Conservation (phyloP, 2,329 filamentous ascomycete genomes). For the Volutella citrinella region DNA sequence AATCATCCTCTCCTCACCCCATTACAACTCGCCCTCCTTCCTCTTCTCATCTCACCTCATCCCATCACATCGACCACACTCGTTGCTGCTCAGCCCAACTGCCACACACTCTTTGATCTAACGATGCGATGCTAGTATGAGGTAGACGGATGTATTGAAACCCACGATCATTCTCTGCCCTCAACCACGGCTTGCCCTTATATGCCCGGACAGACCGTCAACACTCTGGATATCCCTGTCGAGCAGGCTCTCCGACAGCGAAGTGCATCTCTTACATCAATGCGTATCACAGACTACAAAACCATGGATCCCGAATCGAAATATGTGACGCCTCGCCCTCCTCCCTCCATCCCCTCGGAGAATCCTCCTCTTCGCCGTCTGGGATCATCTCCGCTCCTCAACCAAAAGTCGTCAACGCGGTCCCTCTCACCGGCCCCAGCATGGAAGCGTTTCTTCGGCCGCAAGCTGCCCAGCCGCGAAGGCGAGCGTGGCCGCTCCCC, state of each 20-base stretch:
- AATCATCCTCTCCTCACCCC: neutral
- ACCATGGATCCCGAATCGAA: conserved; percentile 79
- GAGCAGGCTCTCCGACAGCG: conserved; percentile 60
- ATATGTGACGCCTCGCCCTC: conserved; percentile 66
- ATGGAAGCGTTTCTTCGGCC: conserved; percentile 51
- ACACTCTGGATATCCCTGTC: conserved; percentile 76
- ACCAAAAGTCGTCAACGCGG: conserved; percentile 40
- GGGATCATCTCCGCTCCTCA: conserved; percentile 29
- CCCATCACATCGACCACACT: conserved; percentile 2
- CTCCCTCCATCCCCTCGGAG: conserved; percentile 34
- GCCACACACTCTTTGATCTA: conserved; percentile 8
- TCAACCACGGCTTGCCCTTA: conserved; percentile 79
- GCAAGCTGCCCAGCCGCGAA: conserved; percentile 36
- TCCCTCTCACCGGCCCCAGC: conserved; percentile 48
- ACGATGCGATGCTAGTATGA: conserved; percentile 62
- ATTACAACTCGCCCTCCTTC: neutral
- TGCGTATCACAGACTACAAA: conserved; percentile 57
- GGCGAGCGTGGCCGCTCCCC: conserved; percentile 31
- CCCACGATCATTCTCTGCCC: conserved; percentile 68
- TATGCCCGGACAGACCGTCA: conserved; percentile 83
- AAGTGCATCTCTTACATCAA: conserved; percentile 63
- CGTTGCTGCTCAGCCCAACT: conserved; percentile 1
- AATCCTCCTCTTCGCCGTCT: conserved; percentile 24
- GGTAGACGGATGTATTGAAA: conserved; percentile 74
- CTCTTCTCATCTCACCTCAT: conserved; percentile 3